Percentiles rank a stretch among this genome's conserved stretches.
Conservation (phyloP, 169 alveolate genomes). For the Plasmodium gallinaceum region DNA sequence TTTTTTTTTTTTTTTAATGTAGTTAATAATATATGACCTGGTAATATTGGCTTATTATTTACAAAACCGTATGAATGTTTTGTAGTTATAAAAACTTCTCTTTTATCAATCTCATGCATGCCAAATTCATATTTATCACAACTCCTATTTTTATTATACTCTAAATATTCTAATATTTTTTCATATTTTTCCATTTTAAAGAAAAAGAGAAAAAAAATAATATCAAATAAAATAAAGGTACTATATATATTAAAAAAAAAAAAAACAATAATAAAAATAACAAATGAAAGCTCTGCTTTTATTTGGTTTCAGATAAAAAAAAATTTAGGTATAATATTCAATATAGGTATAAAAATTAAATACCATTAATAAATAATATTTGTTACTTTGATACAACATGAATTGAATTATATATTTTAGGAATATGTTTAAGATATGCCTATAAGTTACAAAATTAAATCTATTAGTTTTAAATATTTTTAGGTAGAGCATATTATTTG, state of each 20-base stretch:
- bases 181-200: constrained; percentile 61
- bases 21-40: constrained; percentile 85
- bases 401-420: too few relatives aligned
- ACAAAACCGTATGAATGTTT: constrained; percentile 80
- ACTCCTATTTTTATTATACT: constrained; percentile 30
- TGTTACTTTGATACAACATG: too few relatives aligned
- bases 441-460: too few relatives aligned
- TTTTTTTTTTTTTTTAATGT: constrained; percentile 78
- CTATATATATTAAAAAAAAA: not conserved
- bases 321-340: not conserved
- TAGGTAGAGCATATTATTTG: too few relatives aligned
- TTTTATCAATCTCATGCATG: constrained; percentile 63
- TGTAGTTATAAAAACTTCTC: constrained; percentile 83
- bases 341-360: too few relatives aligned
- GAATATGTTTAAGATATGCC: too few relatives aligned
- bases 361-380: too few relatives aligned
- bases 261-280: not conserved
- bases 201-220: not conserved
- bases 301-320: not conserved
- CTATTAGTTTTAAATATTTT: too few relatives aligned
- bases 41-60: constrained; percentile 84
- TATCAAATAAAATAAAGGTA: not conserved
- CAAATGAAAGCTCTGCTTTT: not conserved
- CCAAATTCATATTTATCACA: constrained; percentile 80
- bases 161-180: constrained; percentile 40